These are phyloP conservation scores for Magnolia sinica DNA, from an alignment of 164 flowering plant genomes.

Conservation along the genomic window DNA sequence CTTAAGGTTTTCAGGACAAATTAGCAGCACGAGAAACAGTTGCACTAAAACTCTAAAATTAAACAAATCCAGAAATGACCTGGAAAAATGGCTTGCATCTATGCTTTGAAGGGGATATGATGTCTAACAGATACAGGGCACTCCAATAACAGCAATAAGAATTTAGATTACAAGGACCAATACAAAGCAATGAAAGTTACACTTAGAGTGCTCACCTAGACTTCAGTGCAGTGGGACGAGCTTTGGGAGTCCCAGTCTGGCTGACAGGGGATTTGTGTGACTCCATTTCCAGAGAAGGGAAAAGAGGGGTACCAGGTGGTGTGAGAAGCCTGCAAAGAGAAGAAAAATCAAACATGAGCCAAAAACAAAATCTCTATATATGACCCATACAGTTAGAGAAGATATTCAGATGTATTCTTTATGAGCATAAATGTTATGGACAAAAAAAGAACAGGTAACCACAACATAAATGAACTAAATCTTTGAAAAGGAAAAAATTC, in stretches of 20 bases:
- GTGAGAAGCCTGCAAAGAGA: conserved; percentile 83
- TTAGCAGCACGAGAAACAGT: no score
- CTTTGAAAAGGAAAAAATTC: no score
- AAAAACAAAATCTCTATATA: no score
- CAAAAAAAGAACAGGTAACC: no score
- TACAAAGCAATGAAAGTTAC: neutral
- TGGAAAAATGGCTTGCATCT: no score
- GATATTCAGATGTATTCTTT: neutral
- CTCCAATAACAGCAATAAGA: no score
- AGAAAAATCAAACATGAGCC: neutral
- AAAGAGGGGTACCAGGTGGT: conserved; percentile 86
- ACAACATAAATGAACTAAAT: no score
- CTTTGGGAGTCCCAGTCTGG: conserved; percentile 48
- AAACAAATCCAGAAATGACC: no score
- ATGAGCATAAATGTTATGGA: neutral
- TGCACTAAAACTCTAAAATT: no score
- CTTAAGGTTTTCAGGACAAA: no score
- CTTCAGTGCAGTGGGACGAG: conserved; percentile 52
- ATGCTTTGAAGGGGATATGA: no score
- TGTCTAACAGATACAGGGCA: no score
- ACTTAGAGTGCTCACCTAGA: conserved; percentile 46
- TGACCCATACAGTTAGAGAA: neutral
- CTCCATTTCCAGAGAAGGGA: conserved; percentile 75
- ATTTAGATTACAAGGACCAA: neutral
- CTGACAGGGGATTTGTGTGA: conserved; percentile 44